Evolutionary conservation across 345 rosid genomes (phyloP).

Genomic region (Anacardium occidentale): DNA sequence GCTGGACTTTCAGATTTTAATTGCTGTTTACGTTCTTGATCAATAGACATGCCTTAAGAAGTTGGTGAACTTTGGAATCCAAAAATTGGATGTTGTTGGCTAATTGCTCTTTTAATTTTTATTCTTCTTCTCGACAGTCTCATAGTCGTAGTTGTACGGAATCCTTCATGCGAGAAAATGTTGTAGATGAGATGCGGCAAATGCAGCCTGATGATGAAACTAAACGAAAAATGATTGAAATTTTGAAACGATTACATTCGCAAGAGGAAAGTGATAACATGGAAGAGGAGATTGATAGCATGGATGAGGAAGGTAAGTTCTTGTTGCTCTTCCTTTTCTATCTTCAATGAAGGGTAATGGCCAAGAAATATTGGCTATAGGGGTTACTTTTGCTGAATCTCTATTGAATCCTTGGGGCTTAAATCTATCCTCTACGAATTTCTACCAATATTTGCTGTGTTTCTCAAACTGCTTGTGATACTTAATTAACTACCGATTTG

Average conservation of each 20-base stretch:
- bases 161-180: conserved; percentile 91
- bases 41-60: neutral
- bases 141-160: conserved; percentile 88
- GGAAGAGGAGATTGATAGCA: conserved; percentile 54
- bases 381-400: neutral
- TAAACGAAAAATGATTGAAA: conserved; percentile 69
- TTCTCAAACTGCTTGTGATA: no score
- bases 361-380: neutral
- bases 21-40: neutral
- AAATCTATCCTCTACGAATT: no score
- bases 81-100: neutral
- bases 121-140: conserved; percentile 39
- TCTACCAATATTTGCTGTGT: no score
- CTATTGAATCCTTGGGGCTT: neutral
- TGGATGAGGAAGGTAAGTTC: conserved; percentile 46
- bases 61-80: neutral
- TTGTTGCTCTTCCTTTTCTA: neutral
- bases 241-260: conserved; percentile 67
- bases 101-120: neutral
- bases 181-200: conserved; percentile 62
- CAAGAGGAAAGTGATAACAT: conserved; percentile 54
- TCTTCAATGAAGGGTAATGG: neutral
- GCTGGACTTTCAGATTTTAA: neutral
- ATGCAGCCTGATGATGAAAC: conserved; percentile 63
- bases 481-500: no score